A percentile compares a stretch with the other conserved stretches of the same genome.
phyloP scores from a whole-genome alignment of 208 protist genomes.

The Naegleria lovaniensis region DNA sequence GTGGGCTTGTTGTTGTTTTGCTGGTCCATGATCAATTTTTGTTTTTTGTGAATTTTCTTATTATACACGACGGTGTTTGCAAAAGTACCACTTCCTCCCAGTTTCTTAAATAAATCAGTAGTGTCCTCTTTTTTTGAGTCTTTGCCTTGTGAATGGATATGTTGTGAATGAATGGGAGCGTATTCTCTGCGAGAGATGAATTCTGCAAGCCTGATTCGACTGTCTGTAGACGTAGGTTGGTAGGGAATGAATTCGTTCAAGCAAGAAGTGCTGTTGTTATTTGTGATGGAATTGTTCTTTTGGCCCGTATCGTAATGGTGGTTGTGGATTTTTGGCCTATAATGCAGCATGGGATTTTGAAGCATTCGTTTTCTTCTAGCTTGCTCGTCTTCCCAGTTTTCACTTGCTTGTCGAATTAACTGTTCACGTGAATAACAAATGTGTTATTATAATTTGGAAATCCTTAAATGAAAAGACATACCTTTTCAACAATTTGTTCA shows the following conservation, averaged over 20 bases:
- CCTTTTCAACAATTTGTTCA: neutral
- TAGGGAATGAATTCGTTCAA: neutral
- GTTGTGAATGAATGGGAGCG: neutral
- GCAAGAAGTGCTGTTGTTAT: neutral
- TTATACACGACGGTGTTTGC: neutral
- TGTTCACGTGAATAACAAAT: too few relatives aligned
- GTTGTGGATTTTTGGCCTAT: too few relatives aligned
- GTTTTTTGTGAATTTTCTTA: neutral
- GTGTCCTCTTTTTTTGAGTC: neutral
- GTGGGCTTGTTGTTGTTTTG: neutral
- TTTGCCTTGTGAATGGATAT: neutral
- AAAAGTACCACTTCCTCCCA: neutral
- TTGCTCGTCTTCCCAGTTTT: too few relatives aligned
- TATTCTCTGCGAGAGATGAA: neutral
- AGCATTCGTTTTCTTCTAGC: too few relatives aligned
- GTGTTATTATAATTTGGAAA: too few relatives aligned
- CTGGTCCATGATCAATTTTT: neutral
- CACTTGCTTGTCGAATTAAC: too few relatives aligned
- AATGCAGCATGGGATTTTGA: too few relatives aligned
- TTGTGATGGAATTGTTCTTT: neutral
- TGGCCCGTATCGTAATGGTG: too few relatives aligned
- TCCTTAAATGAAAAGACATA: neutral
- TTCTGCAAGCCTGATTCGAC: neutral
- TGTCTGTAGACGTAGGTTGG: neutral
- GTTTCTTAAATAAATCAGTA: neutral